phyloP scores from a whole-genome alignment of 257 asterid species.

The Plantago ovata region DNA sequence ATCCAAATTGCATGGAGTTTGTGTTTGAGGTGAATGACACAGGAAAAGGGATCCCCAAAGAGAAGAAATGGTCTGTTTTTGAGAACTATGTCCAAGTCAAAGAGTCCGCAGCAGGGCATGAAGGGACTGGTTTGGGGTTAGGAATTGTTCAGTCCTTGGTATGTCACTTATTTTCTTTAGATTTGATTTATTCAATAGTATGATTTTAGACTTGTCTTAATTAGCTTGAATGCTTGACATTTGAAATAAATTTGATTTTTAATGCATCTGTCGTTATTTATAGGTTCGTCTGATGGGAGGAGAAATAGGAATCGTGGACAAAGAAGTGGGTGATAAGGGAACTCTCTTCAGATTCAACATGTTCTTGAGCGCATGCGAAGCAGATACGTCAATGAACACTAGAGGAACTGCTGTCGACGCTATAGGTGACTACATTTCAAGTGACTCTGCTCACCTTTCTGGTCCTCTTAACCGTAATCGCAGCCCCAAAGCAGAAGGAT shows the following conservation, averaged over 20 bases:
- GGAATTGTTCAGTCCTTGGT: conserved; percentile 87
- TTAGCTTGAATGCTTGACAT: too few relatives aligned
- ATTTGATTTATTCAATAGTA: background rate
- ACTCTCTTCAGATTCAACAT: conserved; percentile 54
- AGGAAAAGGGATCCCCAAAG: conserved; percentile 75
- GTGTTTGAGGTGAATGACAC: conserved; percentile 73
- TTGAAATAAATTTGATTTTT: too few relatives aligned
- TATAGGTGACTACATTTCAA: conserved; percentile 7
- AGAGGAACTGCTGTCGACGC: conserved; percentile 29
- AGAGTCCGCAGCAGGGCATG: conserved; percentile 40
- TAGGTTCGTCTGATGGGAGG: conserved; percentile 82
- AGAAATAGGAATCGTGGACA: conserved; percentile 57
- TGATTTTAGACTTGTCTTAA: conserved; percentile 1
- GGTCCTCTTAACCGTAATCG: conserved; percentile 21
- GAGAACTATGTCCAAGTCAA: conserved; percentile 79
- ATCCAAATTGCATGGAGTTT: conserved; percentile 50
- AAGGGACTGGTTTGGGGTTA: conserved; percentile 82
- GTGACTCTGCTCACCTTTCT: conserved; percentile 22
- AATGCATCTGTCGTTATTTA: background rate
- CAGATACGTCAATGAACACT: background rate
- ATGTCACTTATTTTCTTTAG: conserved; percentile 1
- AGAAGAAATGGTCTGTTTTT: conserved; percentile 52
- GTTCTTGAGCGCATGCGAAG: conserved; percentile 20
- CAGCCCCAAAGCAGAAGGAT: conserved; percentile 37
- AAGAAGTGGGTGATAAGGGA: conserved; percentile 51